phyloP scores from a whole-genome alignment of 495 filamentous ascomycete genomes.

The Podospora didyma region DNA sequence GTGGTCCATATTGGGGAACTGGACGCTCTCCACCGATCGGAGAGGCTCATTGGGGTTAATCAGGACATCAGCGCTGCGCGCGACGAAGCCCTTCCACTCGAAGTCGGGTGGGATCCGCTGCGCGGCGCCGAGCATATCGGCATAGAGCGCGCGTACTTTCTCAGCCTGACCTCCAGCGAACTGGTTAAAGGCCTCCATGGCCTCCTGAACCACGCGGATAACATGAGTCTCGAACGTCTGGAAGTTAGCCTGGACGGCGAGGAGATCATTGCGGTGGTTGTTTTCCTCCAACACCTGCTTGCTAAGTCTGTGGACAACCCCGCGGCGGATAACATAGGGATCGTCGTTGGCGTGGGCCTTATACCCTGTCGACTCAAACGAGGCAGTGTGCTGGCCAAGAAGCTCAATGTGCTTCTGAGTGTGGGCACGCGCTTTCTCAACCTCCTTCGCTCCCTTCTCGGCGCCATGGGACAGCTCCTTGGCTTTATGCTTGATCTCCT shows the following conservation, averaged over 20 bases:
- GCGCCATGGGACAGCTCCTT: constrained; percentile 85
- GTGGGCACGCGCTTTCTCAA: constrained; percentile 77
- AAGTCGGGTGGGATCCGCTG: constrained; percentile 85
- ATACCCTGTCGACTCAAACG: constrained; percentile 65
- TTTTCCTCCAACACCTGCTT: constrained; percentile 95
- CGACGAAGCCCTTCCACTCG: constrained; percentile 82
- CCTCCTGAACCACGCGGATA: constrained; percentile 74
- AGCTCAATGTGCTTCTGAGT: constrained; percentile 97
- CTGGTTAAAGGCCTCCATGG: constrained; percentile 74
- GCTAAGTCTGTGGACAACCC: constrained; percentile 75
- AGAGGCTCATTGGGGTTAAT: constrained; percentile 73
- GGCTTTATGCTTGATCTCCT: constrained; percentile 91
- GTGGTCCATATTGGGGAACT: constrained; percentile 88
- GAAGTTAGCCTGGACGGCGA: constrained; percentile 86
- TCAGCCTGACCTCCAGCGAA: constrained; percentile 77
- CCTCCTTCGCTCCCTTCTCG: constrained; percentile 80
- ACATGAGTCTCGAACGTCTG: constrained; percentile 84
- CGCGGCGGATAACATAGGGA: constrained; percentile 82
- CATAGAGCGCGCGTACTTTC: constrained; percentile 71
- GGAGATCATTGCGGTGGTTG: constrained; percentile 83
- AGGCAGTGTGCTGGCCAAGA: constrained; percentile 75
- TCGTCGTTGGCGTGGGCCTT: constrained; percentile 68
- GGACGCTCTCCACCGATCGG: constrained; percentile 64
- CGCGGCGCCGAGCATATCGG: constrained; percentile 72
- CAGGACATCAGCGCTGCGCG: constrained; percentile 64